Evolutionary conservation across 495 filamentous ascomycete species (phyloP).

Genomic region (Penicillium macrosclerotiorum): DNA sequence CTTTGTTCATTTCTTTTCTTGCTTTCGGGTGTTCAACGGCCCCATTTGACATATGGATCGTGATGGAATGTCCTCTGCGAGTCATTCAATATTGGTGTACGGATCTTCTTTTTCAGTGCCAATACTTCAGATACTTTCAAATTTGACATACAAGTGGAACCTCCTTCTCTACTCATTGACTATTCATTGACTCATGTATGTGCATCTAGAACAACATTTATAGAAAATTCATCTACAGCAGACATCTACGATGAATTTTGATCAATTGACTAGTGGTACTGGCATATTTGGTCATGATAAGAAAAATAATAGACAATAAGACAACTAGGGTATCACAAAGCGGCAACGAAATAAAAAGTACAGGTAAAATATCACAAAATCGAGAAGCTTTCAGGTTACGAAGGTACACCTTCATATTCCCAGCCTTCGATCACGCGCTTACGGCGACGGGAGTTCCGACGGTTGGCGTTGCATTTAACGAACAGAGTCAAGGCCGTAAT

Average conservation of each 20-base stretch:
- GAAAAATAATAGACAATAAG: no score
- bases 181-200: no score
- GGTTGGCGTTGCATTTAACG: slow-evolving; percentile 62
- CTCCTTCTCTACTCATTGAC: no score
- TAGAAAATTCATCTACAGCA: no score
- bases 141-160: no score
- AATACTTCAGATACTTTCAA: not conserved
- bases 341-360: no score
- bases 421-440: slow-evolving; percentile 55
- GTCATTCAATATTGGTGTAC: not conserved
- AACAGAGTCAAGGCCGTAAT: slow-evolving; percentile 59
- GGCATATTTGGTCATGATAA: no score
- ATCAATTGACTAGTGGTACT: no score
- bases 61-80: not conserved
- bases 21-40: not conserved
- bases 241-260: no score
- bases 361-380: not conserved
- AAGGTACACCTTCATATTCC: slow-evolving; percentile 67
- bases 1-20: slow-evolving; percentile 4
- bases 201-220: no score
- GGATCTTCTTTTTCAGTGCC: not conserved
- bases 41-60: slow-evolving; percentile 1
- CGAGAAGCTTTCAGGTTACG: slow-evolving; percentile 18
- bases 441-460: slow-evolving; percentile 48
- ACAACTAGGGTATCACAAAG: slow-evolving; percentile 5